Percentiles rank a stretch among this genome's conserved stretches.
Conservation (phyloP, 2,329 filamentous ascomycete genomes). For the Blastomyces emzantsi region DNA sequence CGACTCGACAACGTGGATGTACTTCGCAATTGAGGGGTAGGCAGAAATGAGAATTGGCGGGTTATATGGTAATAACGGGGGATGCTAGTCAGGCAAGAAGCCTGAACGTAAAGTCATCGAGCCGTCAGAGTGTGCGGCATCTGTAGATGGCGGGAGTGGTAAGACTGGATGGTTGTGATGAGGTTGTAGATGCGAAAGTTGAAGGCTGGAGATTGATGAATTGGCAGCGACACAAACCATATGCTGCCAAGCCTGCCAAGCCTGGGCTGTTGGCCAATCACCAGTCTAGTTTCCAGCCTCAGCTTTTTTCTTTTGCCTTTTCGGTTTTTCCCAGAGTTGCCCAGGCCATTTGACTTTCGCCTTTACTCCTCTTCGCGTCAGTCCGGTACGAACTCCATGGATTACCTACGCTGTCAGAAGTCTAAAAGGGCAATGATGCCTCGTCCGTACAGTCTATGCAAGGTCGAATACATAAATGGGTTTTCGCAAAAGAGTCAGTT, state of each 20-base stretch:
- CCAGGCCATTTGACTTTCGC: no score
- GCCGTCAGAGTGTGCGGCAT: slow-evolving; percentile 6
- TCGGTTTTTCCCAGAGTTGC: no score
- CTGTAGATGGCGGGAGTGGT: not conserved
- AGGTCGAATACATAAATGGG: no score
- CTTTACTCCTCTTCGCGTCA: no score
- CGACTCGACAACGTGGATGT: not conserved
- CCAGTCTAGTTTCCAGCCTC: not conserved
- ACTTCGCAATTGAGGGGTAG: not conserved
- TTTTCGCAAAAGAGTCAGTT: no score
- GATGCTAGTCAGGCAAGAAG: slow-evolving; percentile 11
- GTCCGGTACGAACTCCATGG: no score
- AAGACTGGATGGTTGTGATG: not conserved
- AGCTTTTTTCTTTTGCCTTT: not conserved
- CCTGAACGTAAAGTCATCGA: slow-evolving; percentile 14
- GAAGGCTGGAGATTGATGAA: slow-evolving; percentile 7
- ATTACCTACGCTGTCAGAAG: no score
- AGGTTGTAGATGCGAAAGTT: not conserved
- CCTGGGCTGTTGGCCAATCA: not conserved
- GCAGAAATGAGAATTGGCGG: not conserved
- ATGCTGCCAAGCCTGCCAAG: not conserved
- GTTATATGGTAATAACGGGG: not conserved
- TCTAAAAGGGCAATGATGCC: no score
- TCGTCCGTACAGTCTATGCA: no score
- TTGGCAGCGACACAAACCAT: slow-evolving; percentile 8